phyloP scores from a whole-genome alignment of 1,284 basidiomycete genomes.

The Austroboletus niveus region DNA sequence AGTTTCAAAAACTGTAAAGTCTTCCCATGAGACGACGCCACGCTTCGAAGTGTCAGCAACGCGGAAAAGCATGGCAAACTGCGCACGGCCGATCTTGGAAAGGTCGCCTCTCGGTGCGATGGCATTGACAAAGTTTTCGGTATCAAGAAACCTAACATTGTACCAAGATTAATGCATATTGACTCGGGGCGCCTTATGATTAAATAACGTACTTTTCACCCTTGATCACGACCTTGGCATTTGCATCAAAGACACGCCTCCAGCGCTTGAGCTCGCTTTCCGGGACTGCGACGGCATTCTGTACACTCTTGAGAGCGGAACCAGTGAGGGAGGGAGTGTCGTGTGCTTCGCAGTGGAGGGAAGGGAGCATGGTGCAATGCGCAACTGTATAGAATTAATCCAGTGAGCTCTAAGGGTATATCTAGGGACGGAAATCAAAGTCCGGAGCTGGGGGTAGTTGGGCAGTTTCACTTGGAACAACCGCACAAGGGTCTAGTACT shows the following conservation, averaged over 20 bases:
- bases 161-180: slow-evolving; percentile 3
- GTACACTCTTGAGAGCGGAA: slow-evolving; percentile 61
- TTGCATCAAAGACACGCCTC: slow-evolving; percentile 81
- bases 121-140: slow-evolving; percentile 86
- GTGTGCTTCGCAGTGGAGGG: slow-evolving; percentile 52
- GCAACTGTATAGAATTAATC: slow-evolving; percentile 30
- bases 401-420: slow-evolving; percentile 28
- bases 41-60: slow-evolving; percentile 82
- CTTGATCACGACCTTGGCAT: slow-evolving; percentile 68
- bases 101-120: slow-evolving; percentile 86
- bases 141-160: slow-evolving; percentile 67
- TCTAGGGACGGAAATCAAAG: slow-evolving; percentile 27
- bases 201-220: slow-evolving; percentile 69
- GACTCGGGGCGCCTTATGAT: slow-evolving; percentile 15
- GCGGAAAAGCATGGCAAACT: slow-evolving; percentile 86
- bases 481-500: slow-evolving; percentile 9
- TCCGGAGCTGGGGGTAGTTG: slow-evolving; percentile 13
- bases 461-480: slow-evolving; percentile 15
- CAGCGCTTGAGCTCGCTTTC: slow-evolving; percentile 85
- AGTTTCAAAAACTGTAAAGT: slow-evolving; percentile 92
- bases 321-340: slow-evolving; percentile 39
- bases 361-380: slow-evolving; percentile 25
- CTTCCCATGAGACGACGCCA: slow-evolving; percentile 88
- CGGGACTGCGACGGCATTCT: slow-evolving; percentile 66
- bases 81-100: slow-evolving; percentile 78